Base-by-base conservation (phyloP, 257 asterid species). In the Solanum chilense region DNA sequence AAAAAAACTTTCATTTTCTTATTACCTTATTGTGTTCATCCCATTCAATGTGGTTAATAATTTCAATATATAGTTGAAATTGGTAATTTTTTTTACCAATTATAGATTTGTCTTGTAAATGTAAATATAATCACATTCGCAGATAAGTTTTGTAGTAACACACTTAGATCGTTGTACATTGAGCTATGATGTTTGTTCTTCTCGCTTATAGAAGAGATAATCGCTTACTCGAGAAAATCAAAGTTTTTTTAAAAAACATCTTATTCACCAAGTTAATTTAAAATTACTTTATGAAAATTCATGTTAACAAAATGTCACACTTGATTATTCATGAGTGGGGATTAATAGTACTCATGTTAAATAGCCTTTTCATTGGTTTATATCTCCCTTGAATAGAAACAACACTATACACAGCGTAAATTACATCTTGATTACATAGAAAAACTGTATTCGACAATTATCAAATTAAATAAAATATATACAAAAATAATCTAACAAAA, bases 381-480 rank as follows among this genome's bases (percentile, higher is more conserved):
- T 9, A 41, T 27, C 41, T 78, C 84, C 16, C 64, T 41, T 13
- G 1, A 76, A 76, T n/a, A 35, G 4, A 76, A n/a, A n/a, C n/a
- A n/a, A n/a, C n/a, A 68, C 0, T 6, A 13, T 29, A 69, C 15
- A 2, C n/a, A 7, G 0, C 3, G 12, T 18, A 31, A 69, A 15
- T 70, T 18, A 9, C 31, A 69, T 15, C 3, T 69, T 69, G 21
- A 69, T 9, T 3, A 8, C 1, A 3, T 69, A 18, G 0, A 64
- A 12, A 25, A 0, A 25, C 0, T 2, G 0, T 29, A 15, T 68
- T 2, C 12, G 5, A 68, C 27, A 64, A 64, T 0, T 9, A 0
- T 64, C 9, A 2, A 12, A 64, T 14, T 2, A 64, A 64, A 64
- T 20, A 58, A 58, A 20, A 10, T 9, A 8, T 4, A 11, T 31